Conservation (phyloP, 2,329 filamentous ascomycete species). For the Monosporascus sp. region DNA sequence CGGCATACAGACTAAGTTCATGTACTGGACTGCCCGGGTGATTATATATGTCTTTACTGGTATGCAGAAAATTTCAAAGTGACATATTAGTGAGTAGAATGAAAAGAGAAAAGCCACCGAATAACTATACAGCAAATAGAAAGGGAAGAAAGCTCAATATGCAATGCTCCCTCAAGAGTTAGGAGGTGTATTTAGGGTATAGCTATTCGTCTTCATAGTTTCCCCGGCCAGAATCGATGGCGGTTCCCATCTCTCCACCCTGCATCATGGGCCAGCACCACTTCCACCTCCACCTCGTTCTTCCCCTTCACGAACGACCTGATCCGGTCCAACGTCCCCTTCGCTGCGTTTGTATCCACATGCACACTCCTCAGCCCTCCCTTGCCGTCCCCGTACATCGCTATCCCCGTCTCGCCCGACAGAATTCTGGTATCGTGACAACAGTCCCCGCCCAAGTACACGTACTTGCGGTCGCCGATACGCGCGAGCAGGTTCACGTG, state of each 20-base stretch:
- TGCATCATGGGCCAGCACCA: conserved; percentile 47
- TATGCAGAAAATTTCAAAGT: no score
- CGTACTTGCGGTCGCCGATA: conserved; percentile 32
- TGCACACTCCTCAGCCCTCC: conserved; percentile 46
- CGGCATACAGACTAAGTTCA: no score
- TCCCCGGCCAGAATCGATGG: conserved; percentile 27
- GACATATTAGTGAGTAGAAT: no score
- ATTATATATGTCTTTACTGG: no score
- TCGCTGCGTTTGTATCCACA: conserved; percentile 40
- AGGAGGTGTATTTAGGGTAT: not conserved
- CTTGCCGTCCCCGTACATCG: conserved; percentile 40
- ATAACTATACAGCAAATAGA: no score
- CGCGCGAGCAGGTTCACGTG: conserved; percentile 46
- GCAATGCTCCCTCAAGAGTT: not conserved
- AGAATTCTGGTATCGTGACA: conserved; percentile 49
- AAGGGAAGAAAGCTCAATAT: no score
- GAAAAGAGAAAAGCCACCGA: no score
- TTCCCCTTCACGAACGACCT: conserved; percentile 29
- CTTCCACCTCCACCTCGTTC: conserved; percentile 35
- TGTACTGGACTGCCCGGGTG: no score
- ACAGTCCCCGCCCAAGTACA: conserved; percentile 48
- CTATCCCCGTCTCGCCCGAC: conserved; percentile 46
- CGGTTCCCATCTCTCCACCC: conserved; percentile 38
- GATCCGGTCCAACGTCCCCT: conserved; percentile 36
- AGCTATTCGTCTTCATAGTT: conserved; percentile 9